Base-by-base conservation (phyloP, 495 filamentous ascomycete species). In the Entonaema liquescens region DNA sequence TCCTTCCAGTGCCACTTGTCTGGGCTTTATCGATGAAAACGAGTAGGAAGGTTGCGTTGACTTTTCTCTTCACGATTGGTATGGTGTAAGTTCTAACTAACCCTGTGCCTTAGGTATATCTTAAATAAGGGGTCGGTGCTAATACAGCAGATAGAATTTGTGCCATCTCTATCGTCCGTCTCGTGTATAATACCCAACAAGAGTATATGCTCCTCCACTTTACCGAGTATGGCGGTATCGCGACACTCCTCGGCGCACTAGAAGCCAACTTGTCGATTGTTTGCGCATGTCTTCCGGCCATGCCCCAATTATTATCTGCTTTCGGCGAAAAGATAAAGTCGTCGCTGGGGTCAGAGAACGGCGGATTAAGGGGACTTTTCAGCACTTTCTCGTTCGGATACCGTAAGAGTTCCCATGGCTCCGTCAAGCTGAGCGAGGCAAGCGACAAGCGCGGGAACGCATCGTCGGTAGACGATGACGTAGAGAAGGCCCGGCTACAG, bases 321-420 rank as follows among this genome's bases (percentile, higher is more conserved):
- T 54, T 54, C 15, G 25, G 13, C 28, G 17, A 13, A 33, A 44
- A 52, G 31, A 36, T 38, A 26, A 62, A 54, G 40, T 38, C 44
- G 23, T 38, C 44, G 0, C 36, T 54, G 7, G 40, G 9, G 7
- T 53, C 47, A 0, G 21, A 54, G 9, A 8, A 26, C 4, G 47
- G 47, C 3, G 49, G 60, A 26, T n/a, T 62, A 17, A 62, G 50
- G 21, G 60, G 49, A n/a, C 31, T 62, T 11, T 62, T 29, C 33
- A 62, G 40, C 47, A 62, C 12, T 11, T 54, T 62, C 33, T 40
- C 60, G 23, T 53, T 47, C 5, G 50, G 49, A 28, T 53, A 62
- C 15, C 60, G 42, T 38, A 62, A 8, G 12, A 21, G 12, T 11
- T 25, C 21, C 12, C 60, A n/a, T 3, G 23, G 33, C 9, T 62